Evolutionary conservation across 108 stramenopile genomes (phyloP), one percentile per base, ranked within the genome.

Genomic region (Cylindrotheca fusiformis): DNA sequence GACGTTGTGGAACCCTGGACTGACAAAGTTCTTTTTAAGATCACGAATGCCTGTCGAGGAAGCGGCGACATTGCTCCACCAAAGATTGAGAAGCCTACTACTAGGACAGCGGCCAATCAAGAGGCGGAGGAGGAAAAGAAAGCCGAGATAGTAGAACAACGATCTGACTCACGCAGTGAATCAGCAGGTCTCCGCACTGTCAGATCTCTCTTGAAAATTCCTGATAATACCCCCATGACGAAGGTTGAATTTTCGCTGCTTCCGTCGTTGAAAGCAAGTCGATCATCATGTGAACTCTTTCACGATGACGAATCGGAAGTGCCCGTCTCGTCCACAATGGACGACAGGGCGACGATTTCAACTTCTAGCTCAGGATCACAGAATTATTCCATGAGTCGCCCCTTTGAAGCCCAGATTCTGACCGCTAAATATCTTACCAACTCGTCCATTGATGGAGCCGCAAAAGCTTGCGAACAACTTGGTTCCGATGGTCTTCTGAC

Each of bases 1-100:
- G 81, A 86, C 12, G 78, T 79, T 8, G 96, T 97, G 22, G 93
- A 97, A 50, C 85, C 81, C 2, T 97, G 91, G 93, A 59, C 48
- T 6, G 51, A 20, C 19, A 57, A 33, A 19, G 57, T 93, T 12
- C 58, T 88, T 25, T 51, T 55, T 14, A 75, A 76, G n/a, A 69
- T 88, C 26, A 74, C 65, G 0, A 48, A 61, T 1, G 81, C 67
- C 8, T 84, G 89, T 55, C 73, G 50, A 30, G 79, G 74, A 17
- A 48, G 4, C 44, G 0, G 56, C 12, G 22, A 3, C 21, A 59
- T 8, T 8, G 55, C 62, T 36, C 31, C n/a, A 44, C 28, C 61
- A 3, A 61, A 56, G 4, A 30, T 18, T 4, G 36, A 27, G 19
- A 49, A 22, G 4, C 5, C 14, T n/a, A 53, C 22, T 24, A 61